Base-by-base conservation (phyloP, 768 basidiomycete species). In the Russula olivacea region DNA sequence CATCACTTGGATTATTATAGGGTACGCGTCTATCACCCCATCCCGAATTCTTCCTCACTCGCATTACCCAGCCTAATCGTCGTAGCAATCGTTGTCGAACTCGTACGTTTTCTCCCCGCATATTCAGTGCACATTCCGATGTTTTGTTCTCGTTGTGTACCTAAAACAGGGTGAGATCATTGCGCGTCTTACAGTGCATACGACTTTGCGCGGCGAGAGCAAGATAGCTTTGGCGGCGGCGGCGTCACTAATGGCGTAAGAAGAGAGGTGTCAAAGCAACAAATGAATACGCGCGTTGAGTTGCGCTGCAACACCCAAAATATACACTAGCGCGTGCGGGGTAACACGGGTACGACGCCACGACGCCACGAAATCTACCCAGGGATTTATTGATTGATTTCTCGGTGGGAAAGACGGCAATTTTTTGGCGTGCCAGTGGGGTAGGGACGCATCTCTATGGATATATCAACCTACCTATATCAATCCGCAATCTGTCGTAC, bases 81-180 rank as follows among this genome's bases (percentile, higher is more conserved):
- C 23, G 86, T 87, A 2, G 93, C 93, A 23, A 89, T 89, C 71
- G 72, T 96, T n/a, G 93, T 96, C 11, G 93, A 93, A 75, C 73
- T 89, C 64, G 91, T 89, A 69, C 36, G 83, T 79, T 48, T 36
- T 15, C 17, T 55, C 38, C 11, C 3, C 10, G 11, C 4, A 23
- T 32, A 47, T 11, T 14, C 41, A 14, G 21, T 6, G 15, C 7
- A 48, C 30, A 28, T 41, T 21, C 47, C 17, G 41, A 28, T 4
- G 55, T 30, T 25, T 45, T 61, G 3, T 25, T 32, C 47, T 10
- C 32, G 40, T 25, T 19, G n/a, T 9, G 34, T 15, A 41, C 36
- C 25, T 19, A 47, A 43, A 36, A 9, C 68, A 90, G 88, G 89
- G 89, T n/a, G 90, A 93, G 71, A 84, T 93, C 8, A 70, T 91